Evolutionary conservation across 345 rosid species (phyloP), one percentile per base, ranked within the genome.

Genomic region (Lepidium didymum): DNA sequence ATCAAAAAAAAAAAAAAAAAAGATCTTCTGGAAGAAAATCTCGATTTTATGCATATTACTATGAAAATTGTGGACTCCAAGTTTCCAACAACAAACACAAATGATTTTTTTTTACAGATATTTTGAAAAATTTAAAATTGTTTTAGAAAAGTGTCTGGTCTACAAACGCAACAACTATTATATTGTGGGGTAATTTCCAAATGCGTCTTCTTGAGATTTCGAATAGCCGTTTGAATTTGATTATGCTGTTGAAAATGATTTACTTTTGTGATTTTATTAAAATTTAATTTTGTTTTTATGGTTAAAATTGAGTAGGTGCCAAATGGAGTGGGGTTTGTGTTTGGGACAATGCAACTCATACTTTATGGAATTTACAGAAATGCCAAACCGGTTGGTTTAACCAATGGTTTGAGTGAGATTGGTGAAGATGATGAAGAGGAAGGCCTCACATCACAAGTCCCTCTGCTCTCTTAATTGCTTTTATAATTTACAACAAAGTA

Each of bases 331-430:
- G 96, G 96, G 10, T 83, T 86, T 66, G 6, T 84, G 13, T 79
- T 88, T 16, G 96, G 96, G 76, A 72, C 72, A 61, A 81, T 79
- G 56, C 96, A 86, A 68, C 75, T 88, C 40, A 40, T 82, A 45
- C 81, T 88, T 8, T 85, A 84, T 55, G 87, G 81, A 36, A 75
- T 83, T 10, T 88, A 83, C 69, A 77, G 81, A 75, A 83, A 80
- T 31, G 69, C 79, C 41, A 79, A 82, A 68, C 74, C 80, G 33
- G 68, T 41, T 1, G 73, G 77, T 58, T 57, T 65, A 50, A 56
- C n/a, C 31, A 56, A 29, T 31, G 15, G 50, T 2, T 12, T 31
- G 4, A 65, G 21, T 61, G 59, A 61, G 45, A 38, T 68, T 45
- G 45, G 23, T 19, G 15, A 8, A 54, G 74, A 67, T 62, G 74